A percentile compares a stretch with the other conserved stretches of the same genome.
These are phyloP conservation scores for Termitomyces sp. DNA, from an alignment of 768 basidiomycete species.

Conservation along the genomic window DNA sequence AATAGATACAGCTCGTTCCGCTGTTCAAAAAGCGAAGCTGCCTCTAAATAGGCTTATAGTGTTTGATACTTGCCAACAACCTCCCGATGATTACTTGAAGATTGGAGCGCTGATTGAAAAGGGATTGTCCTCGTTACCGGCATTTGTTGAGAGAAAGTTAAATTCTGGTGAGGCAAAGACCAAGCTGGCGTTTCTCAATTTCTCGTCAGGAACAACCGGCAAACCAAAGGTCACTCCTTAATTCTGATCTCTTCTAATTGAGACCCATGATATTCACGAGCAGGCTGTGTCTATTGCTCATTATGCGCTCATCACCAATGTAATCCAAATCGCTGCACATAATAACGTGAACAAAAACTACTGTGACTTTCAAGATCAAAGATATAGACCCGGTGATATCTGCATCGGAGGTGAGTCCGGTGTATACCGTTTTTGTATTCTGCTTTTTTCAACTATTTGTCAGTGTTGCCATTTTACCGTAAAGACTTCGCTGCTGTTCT, in stretches of 20 bases:
- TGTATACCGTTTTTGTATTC: neutral
- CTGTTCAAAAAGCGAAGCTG: conserved; percentile 31
- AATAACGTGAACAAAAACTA: conserved; percentile 42
- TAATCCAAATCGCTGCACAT: conserved; percentile 55
- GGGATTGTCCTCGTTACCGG: conserved; percentile 30
- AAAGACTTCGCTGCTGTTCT: conserved; percentile 16
- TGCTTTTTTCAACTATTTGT: neutral
- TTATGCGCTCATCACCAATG: conserved; percentile 52
- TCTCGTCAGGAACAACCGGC: conserved; percentile 73
- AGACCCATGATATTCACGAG: neutral
- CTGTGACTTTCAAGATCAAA: conserved; percentile 37
- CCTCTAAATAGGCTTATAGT: conserved; percentile 36
- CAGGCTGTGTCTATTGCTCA: conserved; percentile 61
- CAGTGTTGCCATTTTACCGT: conserved; percentile 63
- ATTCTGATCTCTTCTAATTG: neutral
- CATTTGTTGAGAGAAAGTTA: conserved; percentile 47
- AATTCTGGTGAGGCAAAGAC: conserved; percentile 56
- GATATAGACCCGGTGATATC: conserved; percentile 57
- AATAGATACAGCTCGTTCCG: conserved; percentile 34
- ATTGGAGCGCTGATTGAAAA: conserved; percentile 43
- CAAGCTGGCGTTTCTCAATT: conserved; percentile 66
- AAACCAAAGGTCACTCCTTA: conserved; percentile 50
- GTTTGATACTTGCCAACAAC: conserved; percentile 20
- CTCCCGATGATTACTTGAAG: conserved; percentile 20
- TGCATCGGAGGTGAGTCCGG: conserved; percentile 46